Base-by-base conservation (phyloP, 106 monocot species). In the Acorus calamus region DNA sequence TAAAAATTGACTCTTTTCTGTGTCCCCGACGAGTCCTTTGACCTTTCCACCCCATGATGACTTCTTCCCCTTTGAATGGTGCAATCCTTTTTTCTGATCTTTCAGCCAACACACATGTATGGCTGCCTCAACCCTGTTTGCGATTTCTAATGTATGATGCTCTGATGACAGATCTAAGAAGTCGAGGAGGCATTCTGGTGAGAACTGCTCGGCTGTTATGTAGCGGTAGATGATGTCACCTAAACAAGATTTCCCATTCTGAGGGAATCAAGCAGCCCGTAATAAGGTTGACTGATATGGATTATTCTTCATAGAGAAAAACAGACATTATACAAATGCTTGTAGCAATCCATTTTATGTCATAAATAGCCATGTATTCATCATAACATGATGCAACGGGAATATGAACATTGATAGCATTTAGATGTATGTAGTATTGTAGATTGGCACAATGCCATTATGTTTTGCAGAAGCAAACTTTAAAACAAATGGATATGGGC, bases 141-240 rank as follows among this genome's bases (percentile, higher is more conserved):
- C 88, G 70, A 99, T 84, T 66, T 99, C 98, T 55, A 92, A 62
- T 52, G 85, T 83, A 61, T 81, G 88, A 63, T 92, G 92, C 71
- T 92, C 92, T 44, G 98, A 99, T 60, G 98, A 88, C 14, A 92
- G 71, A 63, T 99, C 88, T 55, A 99, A 73, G 56, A 85, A 88
- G 58, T 92, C 92, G 2, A 92, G 72, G n/a, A 99, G 75, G 66
- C 83, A 92, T 61, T 99, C 98, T n/a, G 88, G 75, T 53, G 98
- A 92, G 79, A 91, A 98, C 57, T 92, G 74, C 5, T 88, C 92
- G 2, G 98, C 85, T 49, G 92, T 92, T 60, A 92, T 81, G 62
- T 92, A 88, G 9, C 83, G 84, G 69, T 99, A 88, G 52, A 92
- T 92, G 66, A 86, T 88, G 65, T 99, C 92, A 53, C 98, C 98